A percentile compares a stretch with the other conserved stretches of the same genome.
These are phyloP conservation scores for Protea cynaroides DNA, from an alignment of 164 flowering plant genomes.

Conservation along the genomic window DNA sequence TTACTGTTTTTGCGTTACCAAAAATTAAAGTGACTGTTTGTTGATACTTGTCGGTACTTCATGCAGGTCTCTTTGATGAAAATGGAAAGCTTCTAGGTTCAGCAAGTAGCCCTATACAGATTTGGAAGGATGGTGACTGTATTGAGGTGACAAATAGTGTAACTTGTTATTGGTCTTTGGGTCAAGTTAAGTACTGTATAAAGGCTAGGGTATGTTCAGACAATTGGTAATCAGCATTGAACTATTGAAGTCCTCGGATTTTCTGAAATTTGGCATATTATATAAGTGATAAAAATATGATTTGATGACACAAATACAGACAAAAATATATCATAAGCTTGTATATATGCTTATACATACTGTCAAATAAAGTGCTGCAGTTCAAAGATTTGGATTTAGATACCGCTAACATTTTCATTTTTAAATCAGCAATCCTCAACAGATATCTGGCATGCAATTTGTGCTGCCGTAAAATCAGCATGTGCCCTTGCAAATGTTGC, in stretches of 20 bases:
- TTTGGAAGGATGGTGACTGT: conserved; percentile 91
- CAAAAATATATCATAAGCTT: neutral
- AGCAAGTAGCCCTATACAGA: conserved; percentile 89
- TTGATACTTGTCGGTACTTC: neutral
- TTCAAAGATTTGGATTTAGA: neutral
- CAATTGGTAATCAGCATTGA: neutral
- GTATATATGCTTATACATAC: neutral
- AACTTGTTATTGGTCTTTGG: neutral
- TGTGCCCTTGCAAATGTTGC: conserved; percentile 68
- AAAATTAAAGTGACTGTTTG: neutral
- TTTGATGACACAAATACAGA: too few relatives aligned
- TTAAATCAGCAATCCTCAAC: conserved; percentile 89
- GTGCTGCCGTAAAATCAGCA: conserved; percentile 87
- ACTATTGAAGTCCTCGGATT: neutral
- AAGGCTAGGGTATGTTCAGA: neutral
- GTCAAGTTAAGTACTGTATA: neutral
- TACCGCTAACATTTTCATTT: too few relatives aligned
- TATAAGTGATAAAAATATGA: neutral
- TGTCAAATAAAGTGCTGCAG: too few relatives aligned
- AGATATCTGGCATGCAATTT: conserved; percentile 97
- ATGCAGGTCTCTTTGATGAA: conserved; percentile 78
- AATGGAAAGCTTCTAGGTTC: conserved; percentile 76
- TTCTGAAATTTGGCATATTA: neutral
- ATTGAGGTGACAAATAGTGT: conserved; percentile 55
- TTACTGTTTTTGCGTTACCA: too few relatives aligned